These are phyloP conservation scores for Hanseniaspora osmophila DNA, from an alignment of 805 yeast species.

Conservation along the genomic window DNA sequence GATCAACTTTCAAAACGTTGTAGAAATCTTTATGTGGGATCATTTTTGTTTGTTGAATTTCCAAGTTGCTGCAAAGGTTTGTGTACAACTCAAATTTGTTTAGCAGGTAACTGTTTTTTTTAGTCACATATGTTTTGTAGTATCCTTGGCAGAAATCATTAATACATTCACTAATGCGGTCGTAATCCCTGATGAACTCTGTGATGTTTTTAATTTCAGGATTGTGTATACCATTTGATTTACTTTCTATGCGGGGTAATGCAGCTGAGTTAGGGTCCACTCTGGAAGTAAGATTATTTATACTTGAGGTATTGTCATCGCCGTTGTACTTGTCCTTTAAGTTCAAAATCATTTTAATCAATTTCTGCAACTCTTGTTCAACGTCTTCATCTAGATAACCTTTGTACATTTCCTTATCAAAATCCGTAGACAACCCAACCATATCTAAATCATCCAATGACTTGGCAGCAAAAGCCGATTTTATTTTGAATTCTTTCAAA, in stretches of 20 bases:
- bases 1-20: conserved; percentile 87
- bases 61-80: conserved; percentile 23
- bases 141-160: conserved; percentile 7
- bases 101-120: conserved; percentile 20
- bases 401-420: conserved; percentile 20
- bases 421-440: conserved; percentile 16
- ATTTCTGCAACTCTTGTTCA: not conserved
- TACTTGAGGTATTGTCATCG: conserved; percentile 3
- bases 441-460: conserved; percentile 22
- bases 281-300: too few relatives aligned
- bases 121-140: conserved; percentile 13
- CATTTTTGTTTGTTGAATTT: conserved; percentile 22
- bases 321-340: conserved; percentile 8
- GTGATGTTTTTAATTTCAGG: too few relatives aligned
- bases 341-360: not conserved
- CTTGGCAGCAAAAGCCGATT: not conserved
- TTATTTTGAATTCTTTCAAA: too few relatives aligned
- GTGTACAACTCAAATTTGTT: conserved; percentile 25
- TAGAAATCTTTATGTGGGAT: conserved; percentile 52
- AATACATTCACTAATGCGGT: conserved; percentile 21
- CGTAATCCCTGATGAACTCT: conserved; percentile 2
- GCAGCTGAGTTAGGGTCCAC: too few relatives aligned
- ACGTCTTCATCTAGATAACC: conserved; percentile 18
- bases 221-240: too few relatives aligned
- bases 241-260: too few relatives aligned